These are phyloP conservation scores for Ceratobasidium sp. DNA, from an alignment of 1,284 basidiomycete genomes.

Conservation along the genomic window DNA sequence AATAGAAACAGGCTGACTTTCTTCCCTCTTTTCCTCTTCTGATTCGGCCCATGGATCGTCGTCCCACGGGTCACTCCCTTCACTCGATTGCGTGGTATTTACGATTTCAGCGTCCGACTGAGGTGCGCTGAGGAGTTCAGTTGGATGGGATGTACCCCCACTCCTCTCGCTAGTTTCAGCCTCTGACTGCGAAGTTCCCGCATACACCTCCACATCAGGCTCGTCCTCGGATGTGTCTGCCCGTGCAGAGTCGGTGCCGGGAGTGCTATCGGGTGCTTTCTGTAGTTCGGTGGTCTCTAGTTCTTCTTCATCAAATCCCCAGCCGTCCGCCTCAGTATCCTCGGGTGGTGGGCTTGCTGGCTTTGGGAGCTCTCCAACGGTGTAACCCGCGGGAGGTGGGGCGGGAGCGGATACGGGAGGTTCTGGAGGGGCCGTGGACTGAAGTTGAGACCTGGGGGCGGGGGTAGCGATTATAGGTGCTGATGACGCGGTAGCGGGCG, in stretches of 20 bases:
- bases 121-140: conserved; percentile 21
- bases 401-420: not conserved
- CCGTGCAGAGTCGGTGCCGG: not conserved
- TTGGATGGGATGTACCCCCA: conserved; percentile 32
- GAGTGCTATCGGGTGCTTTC: not conserved
- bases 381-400: not conserved
- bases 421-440: not conserved
- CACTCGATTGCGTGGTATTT: conserved; percentile 26
- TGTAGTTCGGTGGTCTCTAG: not conserved
- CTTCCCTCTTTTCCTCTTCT: conserved; percentile 2
- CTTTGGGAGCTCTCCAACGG: conserved; percentile 27
- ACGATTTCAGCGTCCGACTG: conserved; percentile 30
- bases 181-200: conserved; percentile 36
- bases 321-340: conserved; percentile 43
- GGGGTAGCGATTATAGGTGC: conserved; percentile 24
- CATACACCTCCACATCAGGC: conserved; percentile 14
- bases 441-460: not conserved
- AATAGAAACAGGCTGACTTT: not conserved
- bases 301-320: conserved; percentile 46
- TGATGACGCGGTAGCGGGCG: conserved; percentile 28
- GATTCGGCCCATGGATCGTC: conserved; percentile 28
- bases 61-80: conserved; percentile 34
- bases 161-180: conserved; percentile 20
- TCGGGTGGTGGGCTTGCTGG: conserved; percentile 17
- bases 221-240: conserved; percentile 16